Percentiles rank a stretch among this genome's conserved stretches.
These are phyloP conservation scores for Cornus florida DNA, from an alignment of 148 eudicot species.

Conservation along the genomic window DNA sequence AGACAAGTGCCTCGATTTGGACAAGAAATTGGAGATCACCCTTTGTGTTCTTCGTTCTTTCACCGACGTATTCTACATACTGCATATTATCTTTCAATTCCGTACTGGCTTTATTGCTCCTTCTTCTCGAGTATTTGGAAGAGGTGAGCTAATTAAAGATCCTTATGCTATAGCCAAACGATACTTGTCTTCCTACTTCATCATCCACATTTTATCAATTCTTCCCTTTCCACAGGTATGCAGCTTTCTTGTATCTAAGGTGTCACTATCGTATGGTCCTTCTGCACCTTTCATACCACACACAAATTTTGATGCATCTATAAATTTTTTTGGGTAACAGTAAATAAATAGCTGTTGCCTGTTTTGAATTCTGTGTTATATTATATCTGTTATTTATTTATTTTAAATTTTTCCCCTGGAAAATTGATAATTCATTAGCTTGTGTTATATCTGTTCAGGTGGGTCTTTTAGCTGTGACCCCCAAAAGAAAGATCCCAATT, in stretches of 20 bases:
- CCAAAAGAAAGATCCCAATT: no score
- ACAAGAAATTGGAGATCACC: slow-evolving; percentile 36
- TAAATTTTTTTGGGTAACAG: no score
- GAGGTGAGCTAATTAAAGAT: slow-evolving; percentile 61
- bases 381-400: not conserved
- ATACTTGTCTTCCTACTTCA: slow-evolving; percentile 53
- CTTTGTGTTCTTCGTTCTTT: slow-evolving; percentile 62
- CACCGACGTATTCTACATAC: slow-evolving; percentile 58
- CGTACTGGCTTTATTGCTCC: slow-evolving; percentile 69
- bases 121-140: slow-evolving; percentile 67
- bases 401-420: no score
- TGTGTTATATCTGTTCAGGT: slow-evolving; percentile 23
- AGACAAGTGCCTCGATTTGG: slow-evolving; percentile 47
- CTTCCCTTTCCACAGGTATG: slow-evolving; percentile 66
- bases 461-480: slow-evolving; percentile 31
- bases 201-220: slow-evolving; percentile 59
- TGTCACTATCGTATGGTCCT: not conserved
- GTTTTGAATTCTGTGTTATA: no score
- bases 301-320: no score
- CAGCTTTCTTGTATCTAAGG: not conserved
- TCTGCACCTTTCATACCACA: no score
- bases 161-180: slow-evolving; percentile 52
- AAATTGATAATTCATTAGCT: no score
- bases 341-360: no score
- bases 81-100: slow-evolving; percentile 62